These are phyloP conservation scores for Hypoxylon lenormandii DNA, from an alignment of 495 filamentous ascomycete genomes.

Conservation along the genomic window DNA sequence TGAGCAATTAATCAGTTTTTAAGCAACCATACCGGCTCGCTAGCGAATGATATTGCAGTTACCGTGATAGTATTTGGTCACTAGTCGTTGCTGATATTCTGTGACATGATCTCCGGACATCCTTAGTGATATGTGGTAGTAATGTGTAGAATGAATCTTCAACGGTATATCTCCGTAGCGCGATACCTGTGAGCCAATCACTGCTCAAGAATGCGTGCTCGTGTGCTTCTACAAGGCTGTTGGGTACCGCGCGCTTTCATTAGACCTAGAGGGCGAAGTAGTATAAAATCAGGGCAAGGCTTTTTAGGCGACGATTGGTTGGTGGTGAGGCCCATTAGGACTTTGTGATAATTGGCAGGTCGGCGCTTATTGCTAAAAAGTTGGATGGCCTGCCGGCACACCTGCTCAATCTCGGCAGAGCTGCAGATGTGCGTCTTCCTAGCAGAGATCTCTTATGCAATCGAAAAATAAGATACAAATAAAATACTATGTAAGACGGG, in stretches of 20 bases:
- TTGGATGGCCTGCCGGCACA: constrained; percentile 21
- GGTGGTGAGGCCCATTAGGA: constrained; percentile 1
- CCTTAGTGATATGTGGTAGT: constrained; percentile 6
- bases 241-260: constrained; percentile 37
- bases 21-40: background rate
- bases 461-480: constrained; percentile 4
- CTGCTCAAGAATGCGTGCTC: constrained; percentile 5
- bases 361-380: constrained; percentile 32
- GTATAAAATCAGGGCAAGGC: background rate
- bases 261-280: background rate
- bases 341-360: constrained; percentile 21
- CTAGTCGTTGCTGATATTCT: background rate
- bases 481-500: constrained; percentile 26
- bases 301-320: constrained; percentile 22
- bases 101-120: constrained; percentile 12
- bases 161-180: constrained; percentile 12
- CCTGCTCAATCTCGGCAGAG: constrained; percentile 25
- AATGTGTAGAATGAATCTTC: background rate
- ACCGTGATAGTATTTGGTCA: background rate
- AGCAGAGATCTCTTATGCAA: constrained; percentile 41
- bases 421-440: constrained; percentile 25
- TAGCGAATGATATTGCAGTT: background rate
- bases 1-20: constrained; percentile 13
- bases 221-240: constrained; percentile 5
- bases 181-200: constrained; percentile 21